phyloP scores from a whole-genome alignment of 2,329 filamentous ascomycete genomes.

The Coleophoma crateriformis region DNA sequence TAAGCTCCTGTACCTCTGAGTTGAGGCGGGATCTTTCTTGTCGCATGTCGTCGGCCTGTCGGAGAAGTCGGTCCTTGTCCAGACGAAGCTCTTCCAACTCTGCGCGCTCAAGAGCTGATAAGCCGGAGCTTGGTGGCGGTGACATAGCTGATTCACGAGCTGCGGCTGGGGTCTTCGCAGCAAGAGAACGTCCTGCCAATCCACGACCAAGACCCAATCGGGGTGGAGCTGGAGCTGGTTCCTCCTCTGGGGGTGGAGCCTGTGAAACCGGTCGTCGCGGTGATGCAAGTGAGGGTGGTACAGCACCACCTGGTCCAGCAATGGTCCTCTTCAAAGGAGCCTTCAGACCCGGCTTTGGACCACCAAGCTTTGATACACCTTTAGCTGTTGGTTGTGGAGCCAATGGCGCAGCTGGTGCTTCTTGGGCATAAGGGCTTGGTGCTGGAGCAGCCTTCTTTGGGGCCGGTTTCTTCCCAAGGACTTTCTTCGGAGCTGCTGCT shows the following conservation, averaged over 20 bases:
- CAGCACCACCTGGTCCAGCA: conserved; percentile 36
- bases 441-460: conserved; percentile 42
- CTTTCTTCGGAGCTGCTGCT: conserved; percentile 39
- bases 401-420: conserved; percentile 47
- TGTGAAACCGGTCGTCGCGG: conserved; percentile 39
- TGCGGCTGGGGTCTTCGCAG: conserved; percentile 59
- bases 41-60: conserved; percentile 73
- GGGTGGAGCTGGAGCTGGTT: conserved; percentile 26
- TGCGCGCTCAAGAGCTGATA: conserved; percentile 78
- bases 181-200: conserved; percentile 78
- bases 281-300: conserved; percentile 35
- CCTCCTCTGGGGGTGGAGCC: conserved; percentile 35
- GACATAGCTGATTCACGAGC: conserved; percentile 46
- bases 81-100: conserved; percentile 84
- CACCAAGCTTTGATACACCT: conserved; percentile 47
- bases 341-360: conserved; percentile 53
- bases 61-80: conserved; percentile 73
- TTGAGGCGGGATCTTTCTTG: conserved; percentile 76
- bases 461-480: conserved; percentile 30
- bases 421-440: conserved; percentile 37
- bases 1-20: conserved; percentile 87
- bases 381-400: conserved; percentile 46
- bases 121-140: conserved; percentile 55
- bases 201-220: conserved; percentile 47
- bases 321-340: conserved; percentile 52